Percentiles rank a stretch among this genome's conserved stretches.
These are phyloP conservation scores for Cytospora leucostoma DNA, from an alignment of 2,329 filamentous ascomycete species.

Conservation along the genomic window DNA sequence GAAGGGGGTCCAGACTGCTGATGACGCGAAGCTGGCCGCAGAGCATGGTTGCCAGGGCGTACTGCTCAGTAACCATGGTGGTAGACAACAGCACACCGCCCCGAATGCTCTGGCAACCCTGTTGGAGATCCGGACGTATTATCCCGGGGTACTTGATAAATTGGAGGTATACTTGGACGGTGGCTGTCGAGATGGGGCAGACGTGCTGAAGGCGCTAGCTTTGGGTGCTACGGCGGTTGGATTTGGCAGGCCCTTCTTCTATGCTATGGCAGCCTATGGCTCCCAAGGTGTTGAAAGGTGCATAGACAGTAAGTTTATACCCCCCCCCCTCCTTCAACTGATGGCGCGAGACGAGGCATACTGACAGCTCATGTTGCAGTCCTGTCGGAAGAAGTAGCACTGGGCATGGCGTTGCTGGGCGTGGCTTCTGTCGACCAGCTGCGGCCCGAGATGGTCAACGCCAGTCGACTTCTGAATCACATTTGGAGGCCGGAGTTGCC, in stretches of 20 bases:
- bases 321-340: background rate
- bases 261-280: conserved; percentile 41
- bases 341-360: background rate
- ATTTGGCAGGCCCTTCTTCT: conserved; percentile 40
- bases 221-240: conserved; percentile 56
- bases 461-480: conserved; percentile 35
- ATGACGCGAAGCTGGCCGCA: conserved; percentile 26
- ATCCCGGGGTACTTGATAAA: conserved; percentile 50
- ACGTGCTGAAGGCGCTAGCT: conserved; percentile 57
- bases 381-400: conserved; percentile 35
- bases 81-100: conserved; percentile 25
- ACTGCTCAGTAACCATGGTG: conserved; percentile 28
- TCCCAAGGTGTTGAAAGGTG: conserved; percentile 21
- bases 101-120: conserved; percentile 37
- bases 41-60: conserved; percentile 27
- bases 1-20: conserved; percentile 27
- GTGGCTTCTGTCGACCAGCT: conserved; percentile 51
- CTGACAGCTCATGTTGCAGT: conserved; percentile 18
- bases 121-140: conserved; percentile 54
- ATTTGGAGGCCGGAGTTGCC: conserved; percentile 39
- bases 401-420: conserved; percentile 52
- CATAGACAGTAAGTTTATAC: conserved; percentile 27
- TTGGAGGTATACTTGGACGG: conserved; percentile 58
- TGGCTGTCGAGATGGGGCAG: conserved; percentile 55
- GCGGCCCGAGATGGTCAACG: conserved; percentile 53